These are phyloP conservation scores for Paramecium caudatum DNA, from an alignment of 73 alveolate species.

Conservation along the genomic window DNA sequence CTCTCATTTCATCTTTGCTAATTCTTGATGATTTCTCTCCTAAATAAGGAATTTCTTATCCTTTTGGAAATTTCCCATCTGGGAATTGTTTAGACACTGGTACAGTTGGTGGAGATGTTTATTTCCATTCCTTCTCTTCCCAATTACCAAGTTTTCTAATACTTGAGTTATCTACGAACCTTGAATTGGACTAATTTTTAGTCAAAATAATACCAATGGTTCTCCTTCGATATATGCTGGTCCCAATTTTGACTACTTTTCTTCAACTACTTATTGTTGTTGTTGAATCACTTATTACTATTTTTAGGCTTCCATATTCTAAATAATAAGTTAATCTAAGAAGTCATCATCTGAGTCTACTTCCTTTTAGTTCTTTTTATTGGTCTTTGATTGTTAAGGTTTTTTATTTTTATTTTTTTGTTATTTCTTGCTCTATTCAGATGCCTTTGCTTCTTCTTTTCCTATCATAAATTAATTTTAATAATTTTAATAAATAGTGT, in stretches of 20 bases:
- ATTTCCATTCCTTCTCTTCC: constrained; percentile 79
- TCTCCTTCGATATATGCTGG: constrained; percentile 74
- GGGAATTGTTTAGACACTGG: constrained; percentile 94
- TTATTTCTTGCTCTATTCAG: not conserved
- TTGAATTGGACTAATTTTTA: constrained; percentile 38
- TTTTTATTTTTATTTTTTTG: constrained; percentile 10
- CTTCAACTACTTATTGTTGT: not conserved
- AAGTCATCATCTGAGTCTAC: constrained; percentile 62
- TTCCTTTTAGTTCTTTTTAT: constrained; percentile 51
- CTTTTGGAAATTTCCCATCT: constrained; percentile 89
- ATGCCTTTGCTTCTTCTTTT: constrained; percentile 4
- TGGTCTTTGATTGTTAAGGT: not conserved
- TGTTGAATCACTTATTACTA: not conserved
- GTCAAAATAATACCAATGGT: constrained; percentile 38
- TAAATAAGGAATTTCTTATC: constrained; percentile 91
- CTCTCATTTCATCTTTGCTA: constrained; percentile 92
- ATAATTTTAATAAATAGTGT: too few species aligned
- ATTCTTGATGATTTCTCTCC: constrained; percentile 90
- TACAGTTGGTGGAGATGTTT: constrained; percentile 96
- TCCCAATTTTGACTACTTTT: constrained; percentile 22
- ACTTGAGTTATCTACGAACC: constrained; percentile 71
- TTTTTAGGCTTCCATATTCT: constrained; percentile 38
- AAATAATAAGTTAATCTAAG: constrained; percentile 4
- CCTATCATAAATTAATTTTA: constrained; percentile 28
- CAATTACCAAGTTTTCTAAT: constrained; percentile 72